phyloP scores from a whole-genome alignment of 208 protist species.

The Crithidia fasciculata region DNA sequence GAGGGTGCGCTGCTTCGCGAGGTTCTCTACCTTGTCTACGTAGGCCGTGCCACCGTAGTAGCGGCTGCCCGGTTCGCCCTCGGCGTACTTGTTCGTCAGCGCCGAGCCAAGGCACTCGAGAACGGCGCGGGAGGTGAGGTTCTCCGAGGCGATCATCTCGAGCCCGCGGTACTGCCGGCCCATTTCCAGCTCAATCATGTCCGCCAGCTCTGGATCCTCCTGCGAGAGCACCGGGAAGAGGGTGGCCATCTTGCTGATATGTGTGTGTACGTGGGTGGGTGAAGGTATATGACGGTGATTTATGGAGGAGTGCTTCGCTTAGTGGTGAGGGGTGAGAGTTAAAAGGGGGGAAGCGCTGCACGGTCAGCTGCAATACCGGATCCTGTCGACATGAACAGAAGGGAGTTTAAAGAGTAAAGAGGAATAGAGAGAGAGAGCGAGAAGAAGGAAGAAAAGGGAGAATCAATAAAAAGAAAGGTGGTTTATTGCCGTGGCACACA shows the following conservation, averaged over 20 bases:
- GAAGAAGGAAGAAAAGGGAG: too few species aligned
- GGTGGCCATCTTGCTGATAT: conserved; percentile 14
- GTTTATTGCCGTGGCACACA: too few species aligned
- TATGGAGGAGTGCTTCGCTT: too few species aligned
- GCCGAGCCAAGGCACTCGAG: conserved; percentile 97
- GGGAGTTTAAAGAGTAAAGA: too few species aligned
- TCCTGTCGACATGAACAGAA: too few species aligned
- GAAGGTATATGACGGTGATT: too few species aligned
- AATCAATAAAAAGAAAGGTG: too few species aligned
- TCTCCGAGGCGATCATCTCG: conserved; percentile 96
- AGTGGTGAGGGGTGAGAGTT: too few species aligned
- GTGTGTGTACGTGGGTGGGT: too few species aligned
- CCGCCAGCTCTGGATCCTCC: conserved; percentile 81
- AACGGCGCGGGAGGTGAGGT: conserved; percentile 98
- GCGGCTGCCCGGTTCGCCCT: conserved; percentile 95
- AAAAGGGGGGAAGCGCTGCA: too few species aligned
- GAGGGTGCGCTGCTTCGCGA: conserved; percentile 94
- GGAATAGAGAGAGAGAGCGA: too few species aligned
- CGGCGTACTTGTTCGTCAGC: conserved; percentile 99
- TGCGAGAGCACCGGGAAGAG: conserved; percentile 41
- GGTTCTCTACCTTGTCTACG: conserved; percentile 97
- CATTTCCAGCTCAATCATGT: conserved; percentile 90
- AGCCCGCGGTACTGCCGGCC: conserved; percentile 85
- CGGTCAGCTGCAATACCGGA: too few species aligned
- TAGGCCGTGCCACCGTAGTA: conserved; percentile 99